These are phyloP conservation scores for Petrea volubilis DNA, from an alignment of 257 asterid species.

Conservation along the genomic window DNA sequence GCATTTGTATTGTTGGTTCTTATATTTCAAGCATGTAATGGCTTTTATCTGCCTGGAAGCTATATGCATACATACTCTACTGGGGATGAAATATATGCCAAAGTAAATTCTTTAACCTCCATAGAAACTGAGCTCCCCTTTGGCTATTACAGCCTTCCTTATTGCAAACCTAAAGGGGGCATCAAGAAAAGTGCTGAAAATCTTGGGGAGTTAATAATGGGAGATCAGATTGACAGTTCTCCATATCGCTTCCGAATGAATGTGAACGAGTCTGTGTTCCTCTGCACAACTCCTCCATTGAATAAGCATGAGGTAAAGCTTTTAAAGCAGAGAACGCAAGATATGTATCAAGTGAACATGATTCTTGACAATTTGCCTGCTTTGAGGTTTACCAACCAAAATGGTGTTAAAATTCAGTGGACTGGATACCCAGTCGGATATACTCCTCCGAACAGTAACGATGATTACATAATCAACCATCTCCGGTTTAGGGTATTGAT, in stretches of 20 bases:
- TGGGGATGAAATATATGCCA: slow-evolving; percentile 52
- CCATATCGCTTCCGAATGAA: slow-evolving; percentile 74
- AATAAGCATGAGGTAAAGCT: slow-evolving; percentile 62
- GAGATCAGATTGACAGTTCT: slow-evolving; percentile 77
- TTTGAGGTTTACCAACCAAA: slow-evolving; percentile 61
- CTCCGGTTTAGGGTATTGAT: slow-evolving; percentile 62
- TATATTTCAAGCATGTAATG: slow-evolving; percentile 44
- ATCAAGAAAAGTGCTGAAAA: slow-evolving; percentile 79
- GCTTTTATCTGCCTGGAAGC: slow-evolving; percentile 78
- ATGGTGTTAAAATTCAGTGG: slow-evolving; percentile 70
- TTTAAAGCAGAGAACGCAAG: slow-evolving; percentile 67
- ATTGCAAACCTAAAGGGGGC: slow-evolving; percentile 62
- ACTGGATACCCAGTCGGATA: slow-evolving; percentile 77
- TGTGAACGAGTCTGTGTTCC: slow-evolving; percentile 57
- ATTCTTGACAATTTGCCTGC: slow-evolving; percentile 75
- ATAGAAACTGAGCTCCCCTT: slow-evolving; percentile 78
- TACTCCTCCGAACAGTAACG: slow-evolving; percentile 51
- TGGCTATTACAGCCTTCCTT: slow-evolving; percentile 79
- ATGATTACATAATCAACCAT: slow-evolving; percentile 70
- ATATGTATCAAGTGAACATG: slow-evolving; percentile 76
- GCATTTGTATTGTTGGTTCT: slow-evolving; percentile 43
- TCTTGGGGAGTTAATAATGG: slow-evolving; percentile 77
- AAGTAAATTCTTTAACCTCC: slow-evolving; percentile 77
- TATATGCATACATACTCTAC: slow-evolving; percentile 66
- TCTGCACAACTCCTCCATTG: slow-evolving; percentile 60